Conservation (phyloP, 805 yeast genomes). For the Isabelozyma heimii region DNA sequence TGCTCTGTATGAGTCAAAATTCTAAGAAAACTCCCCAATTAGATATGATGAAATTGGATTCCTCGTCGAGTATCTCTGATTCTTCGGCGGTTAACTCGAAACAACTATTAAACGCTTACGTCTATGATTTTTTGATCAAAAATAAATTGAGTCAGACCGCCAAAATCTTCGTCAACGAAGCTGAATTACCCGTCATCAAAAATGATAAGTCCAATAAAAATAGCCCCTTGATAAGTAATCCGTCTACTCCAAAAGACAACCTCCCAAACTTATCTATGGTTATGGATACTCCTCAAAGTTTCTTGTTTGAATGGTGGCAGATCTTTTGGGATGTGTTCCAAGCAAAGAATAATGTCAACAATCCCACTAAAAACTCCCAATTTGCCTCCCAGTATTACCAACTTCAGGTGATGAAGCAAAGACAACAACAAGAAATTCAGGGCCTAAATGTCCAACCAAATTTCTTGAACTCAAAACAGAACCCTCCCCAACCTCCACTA, state of each 20-base stretch:
- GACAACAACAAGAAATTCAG: constrained; percentile 53
- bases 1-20: not conserved
- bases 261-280: constrained; percentile 51
- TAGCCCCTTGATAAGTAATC: constrained; percentile 13
- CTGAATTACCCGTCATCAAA: constrained; percentile 52
- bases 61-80: constrained; percentile 29
- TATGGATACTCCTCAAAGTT: constrained; percentile 85
- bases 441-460: constrained; percentile 31
- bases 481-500: constrained; percentile 10
- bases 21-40: constrained; percentile 7
- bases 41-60: constrained; percentile 24
- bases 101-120: constrained; percentile 73
- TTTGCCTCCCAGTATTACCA: constrained; percentile 73
- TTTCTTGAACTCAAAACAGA: constrained; percentile 13
- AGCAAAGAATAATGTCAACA: constrained; percentile 68
- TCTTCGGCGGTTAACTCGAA: constrained; percentile 50
- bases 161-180: constrained; percentile 68
- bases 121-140: constrained; percentile 80
- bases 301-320: constrained; percentile 93
- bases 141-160: constrained; percentile 74
- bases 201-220: constrained; percentile 11
- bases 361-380: constrained; percentile 14
- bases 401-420: constrained; percentile 55
- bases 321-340: constrained; percentile 92
- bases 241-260: constrained; percentile 2